Evolutionary conservation across 2,329 filamentous ascomycete genomes (phyloP).

Genomic region (Nemania serpens): DNA sequence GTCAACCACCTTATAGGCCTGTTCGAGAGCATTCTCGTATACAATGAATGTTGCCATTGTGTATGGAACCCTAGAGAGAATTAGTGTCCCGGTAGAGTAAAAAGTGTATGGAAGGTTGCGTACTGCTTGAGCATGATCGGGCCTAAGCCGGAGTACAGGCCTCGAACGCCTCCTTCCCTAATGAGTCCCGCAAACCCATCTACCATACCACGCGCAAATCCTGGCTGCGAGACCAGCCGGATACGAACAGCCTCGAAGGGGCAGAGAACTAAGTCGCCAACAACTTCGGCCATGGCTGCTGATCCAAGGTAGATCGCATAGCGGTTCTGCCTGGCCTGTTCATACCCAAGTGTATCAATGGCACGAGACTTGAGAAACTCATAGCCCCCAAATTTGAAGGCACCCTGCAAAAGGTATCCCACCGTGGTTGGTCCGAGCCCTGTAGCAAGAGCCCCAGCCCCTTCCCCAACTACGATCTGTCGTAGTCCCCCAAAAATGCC

Average conservation of each 20-base stretch:
- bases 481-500: slow-evolving; percentile 34
- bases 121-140: slow-evolving; percentile 38
- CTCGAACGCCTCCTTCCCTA: slow-evolving; percentile 33
- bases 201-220: slow-evolving; percentile 31
- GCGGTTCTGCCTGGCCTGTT: slow-evolving; percentile 32
- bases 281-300: slow-evolving; percentile 35
- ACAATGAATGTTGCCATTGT: slow-evolving; percentile 37
- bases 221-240: slow-evolving; percentile 34
- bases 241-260: slow-evolving; percentile 38
- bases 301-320: slow-evolving; percentile 34
- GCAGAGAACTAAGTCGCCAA: slow-evolving; percentile 35
- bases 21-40: slow-evolving; percentile 35
- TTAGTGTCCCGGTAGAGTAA: slow-evolving; percentile 10
- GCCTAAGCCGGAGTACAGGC: slow-evolving; percentile 35
- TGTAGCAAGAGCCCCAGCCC: slow-evolving; percentile 33
- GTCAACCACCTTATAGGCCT: slow-evolving; percentile 31
- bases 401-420: slow-evolving; percentile 38
- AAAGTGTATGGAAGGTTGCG: neutral
- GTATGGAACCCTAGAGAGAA: slow-evolving; percentile 32
- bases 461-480: slow-evolving; percentile 29
- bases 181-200: slow-evolving; percentile 32
- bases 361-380: slow-evolving; percentile 36
- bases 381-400: slow-evolving; percentile 38
- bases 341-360: slow-evolving; percentile 33
- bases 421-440: slow-evolving; percentile 36